A percentile compares a stretch with the other conserved stretches of the same genome.
phyloP scores from a whole-genome alignment of 2,329 filamentous ascomycete species.

The Venturia carpophila region DNA sequence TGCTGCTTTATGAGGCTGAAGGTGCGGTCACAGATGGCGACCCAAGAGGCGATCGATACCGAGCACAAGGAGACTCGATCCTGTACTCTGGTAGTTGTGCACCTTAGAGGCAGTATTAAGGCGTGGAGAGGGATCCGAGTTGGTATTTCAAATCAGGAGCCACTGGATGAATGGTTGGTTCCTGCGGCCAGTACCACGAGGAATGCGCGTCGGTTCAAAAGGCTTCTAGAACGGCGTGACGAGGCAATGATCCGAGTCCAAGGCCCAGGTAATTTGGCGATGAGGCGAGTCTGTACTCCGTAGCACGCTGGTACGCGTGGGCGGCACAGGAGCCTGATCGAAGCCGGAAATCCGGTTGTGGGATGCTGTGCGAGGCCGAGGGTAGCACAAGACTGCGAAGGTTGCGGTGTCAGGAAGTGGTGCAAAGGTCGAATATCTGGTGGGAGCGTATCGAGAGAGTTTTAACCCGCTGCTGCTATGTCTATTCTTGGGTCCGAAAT shows the following conservation, averaged over 20 bases:
- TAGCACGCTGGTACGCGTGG: constrained; percentile 13
- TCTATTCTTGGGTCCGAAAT: constrained; percentile 13
- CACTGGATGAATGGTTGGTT: constrained; percentile 10
- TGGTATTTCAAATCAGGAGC: not conserved
- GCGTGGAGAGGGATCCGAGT: not conserved
- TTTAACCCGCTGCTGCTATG: not conserved
- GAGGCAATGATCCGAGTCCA: constrained; percentile 13
- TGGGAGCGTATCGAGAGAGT: not conserved
- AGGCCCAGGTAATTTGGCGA: not conserved
- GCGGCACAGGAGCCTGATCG: constrained; percentile 15
- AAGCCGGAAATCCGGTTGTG: constrained; percentile 17
- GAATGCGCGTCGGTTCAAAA: constrained; percentile 17
- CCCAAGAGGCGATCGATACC: not conserved
- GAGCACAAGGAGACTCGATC: constrained; percentile 10
- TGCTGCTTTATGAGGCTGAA: constrained; percentile 14
- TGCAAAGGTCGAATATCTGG: constrained; percentile 13
- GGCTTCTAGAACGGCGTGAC: constrained; percentile 2
- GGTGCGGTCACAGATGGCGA: not conserved
- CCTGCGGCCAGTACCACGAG: constrained; percentile 8
- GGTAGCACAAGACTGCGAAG: constrained; percentile 16
- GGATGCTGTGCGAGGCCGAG: constrained; percentile 16
- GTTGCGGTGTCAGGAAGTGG: not conserved
- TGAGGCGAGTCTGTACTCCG: constrained; percentile 7
- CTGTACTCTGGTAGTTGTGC: constrained; percentile 13
- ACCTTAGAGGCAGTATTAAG: constrained; percentile 5